phyloP scores from a whole-genome alignment of 129 eudicot species.

The Glebionis coronaria region DNA sequence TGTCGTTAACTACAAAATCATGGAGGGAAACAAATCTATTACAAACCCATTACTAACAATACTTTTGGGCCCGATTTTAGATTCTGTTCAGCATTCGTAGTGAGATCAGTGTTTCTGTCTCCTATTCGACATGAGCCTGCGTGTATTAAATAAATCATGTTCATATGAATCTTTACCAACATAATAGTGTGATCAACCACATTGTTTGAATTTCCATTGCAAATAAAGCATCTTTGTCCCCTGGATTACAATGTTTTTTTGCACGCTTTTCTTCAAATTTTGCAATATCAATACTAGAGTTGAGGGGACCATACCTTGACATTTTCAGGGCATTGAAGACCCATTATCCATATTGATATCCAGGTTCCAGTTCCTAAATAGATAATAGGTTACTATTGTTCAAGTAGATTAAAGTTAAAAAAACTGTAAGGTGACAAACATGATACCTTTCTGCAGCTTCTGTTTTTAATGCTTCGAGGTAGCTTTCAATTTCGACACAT shows the following conservation, averaged over 20 bases:
- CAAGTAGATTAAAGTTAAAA: background rate
- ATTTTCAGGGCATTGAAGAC: slow-evolving; percentile 28
- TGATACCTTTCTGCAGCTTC: slow-evolving; percentile 73
- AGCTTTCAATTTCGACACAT: slow-evolving; percentile 52
- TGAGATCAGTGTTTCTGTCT: slow-evolving; percentile 7
- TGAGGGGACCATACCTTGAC: slow-evolving; percentile 26
- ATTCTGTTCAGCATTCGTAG: slow-evolving; percentile 5
- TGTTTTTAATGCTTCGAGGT: slow-evolving; percentile 52
- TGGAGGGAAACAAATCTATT: slow-evolving; percentile 7
- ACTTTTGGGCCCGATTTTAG: background rate
- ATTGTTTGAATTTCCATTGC: background rate
- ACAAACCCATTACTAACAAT: slow-evolving; percentile 15
- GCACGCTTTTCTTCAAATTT: background rate
- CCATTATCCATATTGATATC: slow-evolving; percentile 61
- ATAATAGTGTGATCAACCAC: slow-evolving; percentile 9
- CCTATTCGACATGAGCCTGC: background rate
- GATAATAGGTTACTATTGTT: slow-evolving; percentile 1
- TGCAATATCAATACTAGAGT: background rate
- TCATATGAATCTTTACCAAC: background rate
- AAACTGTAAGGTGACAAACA: slow-evolving; percentile 8
- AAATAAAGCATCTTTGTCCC: background rate
- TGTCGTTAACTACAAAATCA: slow-evolving; percentile 16
- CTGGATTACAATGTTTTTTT: background rate
- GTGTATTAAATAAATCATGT: background rate
- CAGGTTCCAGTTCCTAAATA: slow-evolving; percentile 71